Evolutionary conservation across 257 asterid genomes (phyloP).

Genomic region (Nicotiana benthamiana): DNA sequence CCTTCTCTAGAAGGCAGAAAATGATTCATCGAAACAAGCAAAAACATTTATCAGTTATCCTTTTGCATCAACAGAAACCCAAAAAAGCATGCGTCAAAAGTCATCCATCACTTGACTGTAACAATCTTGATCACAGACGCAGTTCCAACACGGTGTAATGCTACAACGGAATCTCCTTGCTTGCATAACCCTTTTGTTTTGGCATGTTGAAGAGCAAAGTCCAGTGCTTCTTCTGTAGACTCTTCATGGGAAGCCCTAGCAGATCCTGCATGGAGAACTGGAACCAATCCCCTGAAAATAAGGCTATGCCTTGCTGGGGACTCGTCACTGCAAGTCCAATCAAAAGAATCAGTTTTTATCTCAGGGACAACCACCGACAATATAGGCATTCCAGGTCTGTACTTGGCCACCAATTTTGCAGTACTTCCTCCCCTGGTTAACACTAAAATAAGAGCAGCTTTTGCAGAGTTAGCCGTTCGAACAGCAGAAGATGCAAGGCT

Average conservation of each 20-base stretch:
- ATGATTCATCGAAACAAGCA: background rate
- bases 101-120: constrained; percentile 51
- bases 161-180: constrained; percentile 69
- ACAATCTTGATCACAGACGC: constrained; percentile 86
- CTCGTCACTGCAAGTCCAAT: constrained; percentile 82
- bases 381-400: constrained; percentile 81
- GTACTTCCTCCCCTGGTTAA: constrained; percentile 82
- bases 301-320: constrained; percentile 86
- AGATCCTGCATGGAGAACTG: constrained; percentile 72
- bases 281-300: constrained; percentile 71
- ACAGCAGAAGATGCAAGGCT: constrained; percentile 84
- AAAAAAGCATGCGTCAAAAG: background rate
- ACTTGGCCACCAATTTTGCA: constrained; percentile 77
- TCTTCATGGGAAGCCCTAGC: constrained; percentile 82
- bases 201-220: constrained; percentile 72
- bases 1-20: constrained; percentile 5
- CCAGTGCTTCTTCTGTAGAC: constrained; percentile 82
- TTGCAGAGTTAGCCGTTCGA: constrained; percentile 69
- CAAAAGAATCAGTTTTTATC: constrained; percentile 67
- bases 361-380: constrained; percentile 80
- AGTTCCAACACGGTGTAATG: constrained; percentile 77
- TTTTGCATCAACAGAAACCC: background rate
- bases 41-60: constrained; percentile 13
- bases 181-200: constrained; percentile 67
- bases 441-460: constrained; percentile 62